Evolutionary conservation across 306 rosid species (phyloP).

Genomic region (Morella rubra): DNA sequence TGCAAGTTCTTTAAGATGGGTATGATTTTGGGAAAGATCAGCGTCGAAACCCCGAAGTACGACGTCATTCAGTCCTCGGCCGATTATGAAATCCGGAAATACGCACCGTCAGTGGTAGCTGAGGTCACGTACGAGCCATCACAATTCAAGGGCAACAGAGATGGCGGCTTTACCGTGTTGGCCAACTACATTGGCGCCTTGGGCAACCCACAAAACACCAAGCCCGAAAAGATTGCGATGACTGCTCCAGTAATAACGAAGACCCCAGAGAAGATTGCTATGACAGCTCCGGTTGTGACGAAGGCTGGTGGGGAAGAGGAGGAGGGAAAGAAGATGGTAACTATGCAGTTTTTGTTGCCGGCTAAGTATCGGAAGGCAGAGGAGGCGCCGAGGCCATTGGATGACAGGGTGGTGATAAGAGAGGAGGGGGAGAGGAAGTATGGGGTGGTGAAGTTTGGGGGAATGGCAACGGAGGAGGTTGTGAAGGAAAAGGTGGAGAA

Average conservation of each 20-base stretch:
- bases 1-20: constrained; percentile 51
- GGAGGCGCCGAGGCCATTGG: constrained; percentile 84
- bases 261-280: constrained; percentile 45
- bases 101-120: constrained; percentile 62
- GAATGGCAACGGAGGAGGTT: constrained; percentile 56
- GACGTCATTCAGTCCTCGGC: constrained; percentile 47
- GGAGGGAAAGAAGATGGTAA: constrained; percentile 43
- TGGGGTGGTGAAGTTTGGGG: constrained; percentile 75
- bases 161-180: constrained; percentile 70
- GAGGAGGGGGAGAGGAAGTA: constrained; percentile 72
- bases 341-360: constrained; percentile 78
- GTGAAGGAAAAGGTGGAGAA: constrained; percentile 66
- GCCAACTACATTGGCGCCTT: constrained; percentile 84
- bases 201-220: constrained; percentile 65
- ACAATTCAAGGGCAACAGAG: constrained; percentile 66
- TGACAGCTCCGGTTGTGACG: constrained; percentile 84
- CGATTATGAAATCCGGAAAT: constrained; percentile 73
- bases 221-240: constrained; percentile 84
- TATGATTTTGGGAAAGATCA: constrained; percentile 68
- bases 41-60: constrained; percentile 60
- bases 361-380: constrained; percentile 52
- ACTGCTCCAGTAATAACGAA: constrained; percentile 79
- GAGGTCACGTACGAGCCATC: constrained; percentile 78
- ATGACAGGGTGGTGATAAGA: constrained; percentile 69
- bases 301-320: constrained; percentile 25